phyloP scores from a whole-genome alignment of 1,284 basidiomycete species.

The Trichosporon asahii region DNA sequence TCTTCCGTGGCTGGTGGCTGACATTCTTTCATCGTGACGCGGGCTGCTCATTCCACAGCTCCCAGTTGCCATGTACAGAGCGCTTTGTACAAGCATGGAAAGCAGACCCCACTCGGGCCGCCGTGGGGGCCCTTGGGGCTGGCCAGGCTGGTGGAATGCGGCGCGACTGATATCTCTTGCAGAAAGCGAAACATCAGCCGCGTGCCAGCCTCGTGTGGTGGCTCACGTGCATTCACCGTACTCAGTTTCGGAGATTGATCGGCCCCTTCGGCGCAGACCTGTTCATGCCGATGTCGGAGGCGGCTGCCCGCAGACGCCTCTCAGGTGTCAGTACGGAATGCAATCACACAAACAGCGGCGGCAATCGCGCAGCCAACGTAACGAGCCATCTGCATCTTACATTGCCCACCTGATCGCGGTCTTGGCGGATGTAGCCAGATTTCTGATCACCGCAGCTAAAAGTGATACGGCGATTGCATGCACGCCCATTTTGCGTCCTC shows the following conservation, averaged over 20 bases:
- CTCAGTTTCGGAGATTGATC: neutral
- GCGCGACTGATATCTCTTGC: too few species aligned
- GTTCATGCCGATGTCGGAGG: neutral
- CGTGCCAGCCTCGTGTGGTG: neutral
- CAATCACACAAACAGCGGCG: neutral
- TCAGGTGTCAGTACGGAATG: neutral
- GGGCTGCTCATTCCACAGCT: too few species aligned
- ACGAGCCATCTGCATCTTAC: neutral
- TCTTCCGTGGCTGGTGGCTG: slow-evolving; percentile 1
- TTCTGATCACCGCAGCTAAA: neutral
- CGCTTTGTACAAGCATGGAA: too few species aligned
- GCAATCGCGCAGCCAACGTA: neutral
- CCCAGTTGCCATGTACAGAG: too few species aligned
- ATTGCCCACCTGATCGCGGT: neutral
- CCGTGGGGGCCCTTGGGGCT: too few species aligned
- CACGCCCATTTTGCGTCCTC: too few species aligned
- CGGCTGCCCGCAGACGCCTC: neutral
- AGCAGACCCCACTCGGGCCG: too few species aligned
- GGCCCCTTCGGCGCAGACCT: neutral
- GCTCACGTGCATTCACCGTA: neutral
- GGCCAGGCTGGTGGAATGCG: neutral
- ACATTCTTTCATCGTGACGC: neutral
- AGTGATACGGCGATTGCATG: neutral
- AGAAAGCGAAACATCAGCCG: too few species aligned
- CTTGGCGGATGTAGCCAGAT: neutral